Evolutionary conservation across 768 basidiomycete genomes (phyloP), one percentile per base, ranked within the genome.

Genomic region (Dentipellis fragilis): DNA sequence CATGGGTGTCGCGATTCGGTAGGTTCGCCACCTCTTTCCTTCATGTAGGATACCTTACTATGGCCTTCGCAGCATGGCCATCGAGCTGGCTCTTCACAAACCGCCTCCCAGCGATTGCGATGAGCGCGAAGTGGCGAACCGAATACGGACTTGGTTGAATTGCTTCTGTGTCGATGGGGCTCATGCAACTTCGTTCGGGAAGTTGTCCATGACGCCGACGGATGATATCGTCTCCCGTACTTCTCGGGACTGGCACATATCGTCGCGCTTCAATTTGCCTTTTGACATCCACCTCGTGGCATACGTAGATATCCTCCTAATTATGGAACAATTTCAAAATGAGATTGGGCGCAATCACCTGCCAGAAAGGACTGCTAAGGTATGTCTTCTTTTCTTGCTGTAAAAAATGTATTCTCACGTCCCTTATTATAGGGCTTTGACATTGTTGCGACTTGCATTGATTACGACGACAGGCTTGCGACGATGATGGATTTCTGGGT

Each of bases 91-190:
- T 45, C 42, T 45, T 7, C 42, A 45, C 10, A n/a, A 45, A 45
- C 42, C 42, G 8, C 42, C 42, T 16, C 42, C 91, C 54, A 83
- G 78, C 21, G 89, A 92, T 68, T 81, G 76, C 38, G 81, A 87
- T 59, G 87, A 88, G 59, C 77, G 92, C 16, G 92, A 94, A 71
- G 77, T 89, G 36, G 70, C 93, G 63, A 94, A 96, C 66, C 82
- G 87, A 56, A 83, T 81, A 42, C 73, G 93, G n/a, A 83, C 86
- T 29, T 96, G 92, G 92, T 79, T 94, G 75, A 87, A 88, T 51
- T 93, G 89, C 66, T 93, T 86, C 71, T 89, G 90, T 65, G 67
- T 94, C 56, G 93, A 96, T 67, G 80, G 89, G 16, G 93, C 90
- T 23, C 85, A 87, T 2, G 85, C 89, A 2, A 92, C 87, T 2